These are phyloP conservation scores for Euphorbia corollata DNA, from an alignment of 441 rosid species.

Conservation along the genomic window DNA sequence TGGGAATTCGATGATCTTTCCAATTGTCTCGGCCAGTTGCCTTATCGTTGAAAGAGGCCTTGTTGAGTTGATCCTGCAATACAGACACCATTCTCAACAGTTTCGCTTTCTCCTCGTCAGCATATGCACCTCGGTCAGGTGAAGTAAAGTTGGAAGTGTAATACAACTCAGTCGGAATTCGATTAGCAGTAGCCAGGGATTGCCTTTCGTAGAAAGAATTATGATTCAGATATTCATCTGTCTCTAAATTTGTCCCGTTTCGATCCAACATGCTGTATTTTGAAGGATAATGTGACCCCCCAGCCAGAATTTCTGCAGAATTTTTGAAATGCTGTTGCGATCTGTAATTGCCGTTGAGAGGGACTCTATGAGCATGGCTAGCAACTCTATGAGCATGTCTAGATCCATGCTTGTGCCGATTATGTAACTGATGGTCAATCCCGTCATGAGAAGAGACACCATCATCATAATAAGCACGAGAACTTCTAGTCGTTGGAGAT, in stretches of 20 bases:
- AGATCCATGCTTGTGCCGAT: conserved; percentile 21
- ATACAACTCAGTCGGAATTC: conserved; percentile 30
- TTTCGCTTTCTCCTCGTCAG: conserved; percentile 48
- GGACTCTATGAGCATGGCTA: conserved; percentile 2
- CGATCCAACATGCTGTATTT: conserved; percentile 27
- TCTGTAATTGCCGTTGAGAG: conserved; percentile 22
- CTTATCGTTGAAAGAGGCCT: conserved; percentile 32
- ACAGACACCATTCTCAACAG: conserved; percentile 55
- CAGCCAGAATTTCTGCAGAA: conserved; percentile 30
- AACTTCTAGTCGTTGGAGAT: conserved; percentile 42
- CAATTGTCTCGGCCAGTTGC: conserved; percentile 27
- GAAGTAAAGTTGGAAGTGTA: conserved; percentile 24
- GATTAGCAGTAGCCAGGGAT: conserved; percentile 36
- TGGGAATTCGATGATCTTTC: conserved; percentile 26
- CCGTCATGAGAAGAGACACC: conserved; percentile 60
- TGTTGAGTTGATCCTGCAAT: conserved; percentile 52
- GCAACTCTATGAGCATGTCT: conserved; percentile 20
- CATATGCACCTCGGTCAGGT: conserved; percentile 32
- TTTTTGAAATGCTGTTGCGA: conserved; percentile 30
- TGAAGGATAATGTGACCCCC: conserved; percentile 24
- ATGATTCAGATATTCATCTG: conserved; percentile 11
- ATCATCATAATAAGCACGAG: conserved; percentile 58
- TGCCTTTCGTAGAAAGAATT: conserved; percentile 34
- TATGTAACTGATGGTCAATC: conserved; percentile 39
- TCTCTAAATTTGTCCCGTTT: conserved; percentile 33